These are phyloP conservation scores for Pythium phragmiticola DNA, from an alignment of 352 stramenopile species.

Conservation along the genomic window DNA sequence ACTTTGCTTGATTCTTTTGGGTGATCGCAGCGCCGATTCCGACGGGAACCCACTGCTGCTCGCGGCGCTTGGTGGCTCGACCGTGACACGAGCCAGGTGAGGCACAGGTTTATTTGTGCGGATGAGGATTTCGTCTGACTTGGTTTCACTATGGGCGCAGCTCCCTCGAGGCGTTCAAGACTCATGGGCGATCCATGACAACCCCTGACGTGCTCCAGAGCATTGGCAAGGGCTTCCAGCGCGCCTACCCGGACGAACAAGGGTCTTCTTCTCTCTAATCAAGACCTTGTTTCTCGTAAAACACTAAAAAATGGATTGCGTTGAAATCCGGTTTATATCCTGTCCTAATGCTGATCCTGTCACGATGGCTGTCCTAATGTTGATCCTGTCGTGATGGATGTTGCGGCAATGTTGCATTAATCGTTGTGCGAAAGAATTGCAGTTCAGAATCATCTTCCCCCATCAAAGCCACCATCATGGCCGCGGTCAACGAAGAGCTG, in stretches of 20 bases:
- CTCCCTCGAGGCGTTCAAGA: constrained; percentile 58
- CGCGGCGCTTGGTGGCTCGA: constrained; percentile 73
- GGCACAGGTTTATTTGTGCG: neutral
- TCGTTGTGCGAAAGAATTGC: constrained; percentile 9
- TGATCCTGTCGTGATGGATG: neutral
- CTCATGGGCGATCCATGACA: constrained; percentile 78
- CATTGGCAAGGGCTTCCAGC: constrained; percentile 57
- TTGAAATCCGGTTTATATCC: neutral
- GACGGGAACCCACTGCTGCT: constrained; percentile 56
- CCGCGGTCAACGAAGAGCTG: constrained; percentile 38
- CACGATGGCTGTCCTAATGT: too few species aligned
- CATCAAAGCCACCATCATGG: constrained; percentile 4
- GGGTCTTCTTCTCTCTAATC: neutral
- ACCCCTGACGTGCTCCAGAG: constrained; percentile 77
- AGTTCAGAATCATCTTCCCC: neutral
- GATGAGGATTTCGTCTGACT: neutral
- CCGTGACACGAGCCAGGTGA: constrained; percentile 76
- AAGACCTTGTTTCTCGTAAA: neutral
- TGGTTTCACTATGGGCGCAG: constrained; percentile 27
- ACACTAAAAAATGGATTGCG: neutral
- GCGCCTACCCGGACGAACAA: constrained; percentile 18
- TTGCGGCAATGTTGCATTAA: constrained; percentile 16
- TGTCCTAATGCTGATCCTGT: neutral
- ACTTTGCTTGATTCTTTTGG: neutral
- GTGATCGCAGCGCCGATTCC: constrained; percentile 27